Conservation (phyloP, 2,329 filamentous ascomycete genomes). For the Elsinoe arachidis region DNA sequence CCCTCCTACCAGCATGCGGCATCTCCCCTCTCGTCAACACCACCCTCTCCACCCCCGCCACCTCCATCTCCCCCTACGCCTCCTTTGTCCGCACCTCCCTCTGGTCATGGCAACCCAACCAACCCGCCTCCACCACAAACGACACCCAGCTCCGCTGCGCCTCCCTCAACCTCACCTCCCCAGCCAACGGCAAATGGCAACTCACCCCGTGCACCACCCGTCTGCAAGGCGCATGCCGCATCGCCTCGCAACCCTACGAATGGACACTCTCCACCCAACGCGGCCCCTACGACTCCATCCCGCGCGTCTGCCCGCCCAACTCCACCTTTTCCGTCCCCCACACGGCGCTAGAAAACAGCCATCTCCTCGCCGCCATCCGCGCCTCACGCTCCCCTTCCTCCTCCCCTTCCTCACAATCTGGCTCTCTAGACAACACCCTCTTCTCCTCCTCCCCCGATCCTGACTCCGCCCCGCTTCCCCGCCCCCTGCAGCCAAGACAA, state of each 20-base stretch:
- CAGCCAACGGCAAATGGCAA: slow-evolving; percentile 45
- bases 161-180: slow-evolving; percentile 38
- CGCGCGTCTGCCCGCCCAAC: slow-evolving; percentile 39
- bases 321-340: slow-evolving; percentile 50
- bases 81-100: slow-evolving; percentile 43
- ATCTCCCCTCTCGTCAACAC: slow-evolving; percentile 52
- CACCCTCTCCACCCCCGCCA: slow-evolving; percentile 47
- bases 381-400: background rate
- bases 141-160: slow-evolving; percentile 43
- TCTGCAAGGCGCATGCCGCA: slow-evolving; percentile 50
- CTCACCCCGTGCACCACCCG: slow-evolving; percentile 46
- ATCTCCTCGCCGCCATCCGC: slow-evolving; percentile 35
- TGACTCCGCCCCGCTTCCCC: too few relatives aligned
- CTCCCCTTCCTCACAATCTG: slow-evolving; percentile 19
- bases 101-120: slow-evolving; percentile 52
- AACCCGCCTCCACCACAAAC: slow-evolving; percentile 39
- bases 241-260: slow-evolving; percentile 44
- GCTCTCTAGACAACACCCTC: slow-evolving; percentile 9
- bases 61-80: slow-evolving; percentile 41
- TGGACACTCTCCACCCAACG: slow-evolving; percentile 45
- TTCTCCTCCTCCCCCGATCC: slow-evolving; percentile 12
- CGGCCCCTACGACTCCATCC: slow-evolving; percentile 32
- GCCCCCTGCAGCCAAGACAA: background rate
- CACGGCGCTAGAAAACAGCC: slow-evolving; percentile 55
- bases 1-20: slow-evolving; percentile 47